phyloP scores from a whole-genome alignment of 2,329 filamentous ascomycete genomes.

The Cytospora leucostoma region DNA sequence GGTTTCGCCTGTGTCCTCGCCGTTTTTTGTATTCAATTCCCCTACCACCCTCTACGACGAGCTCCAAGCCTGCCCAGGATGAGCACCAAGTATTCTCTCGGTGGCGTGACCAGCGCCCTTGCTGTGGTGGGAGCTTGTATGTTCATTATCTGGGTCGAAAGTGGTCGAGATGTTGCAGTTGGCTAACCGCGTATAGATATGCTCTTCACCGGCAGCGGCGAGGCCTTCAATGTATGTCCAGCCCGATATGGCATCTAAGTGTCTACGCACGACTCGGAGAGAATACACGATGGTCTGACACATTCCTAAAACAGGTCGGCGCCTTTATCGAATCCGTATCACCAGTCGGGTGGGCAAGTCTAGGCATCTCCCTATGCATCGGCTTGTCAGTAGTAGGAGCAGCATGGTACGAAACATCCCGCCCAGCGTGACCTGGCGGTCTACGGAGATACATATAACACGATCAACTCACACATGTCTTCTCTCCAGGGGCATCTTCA shows the following conservation, averaged over 20 bases:
- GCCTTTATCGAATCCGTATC: slow-evolving; percentile 92
- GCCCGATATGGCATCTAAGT: not conserved
- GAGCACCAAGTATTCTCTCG: slow-evolving; percentile 72
- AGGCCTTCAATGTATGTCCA: slow-evolving; percentile 82
- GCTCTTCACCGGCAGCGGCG: slow-evolving; percentile 96
- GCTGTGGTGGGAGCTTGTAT: slow-evolving; percentile 77
- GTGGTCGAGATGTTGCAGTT: slow-evolving; percentile 20
- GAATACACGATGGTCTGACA: slow-evolving; percentile 14
- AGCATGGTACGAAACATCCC: slow-evolving; percentile 71
- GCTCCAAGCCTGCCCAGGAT: slow-evolving; percentile 49
- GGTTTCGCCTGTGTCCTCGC: slow-evolving; percentile 8
- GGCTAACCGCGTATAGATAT: slow-evolving; percentile 66
- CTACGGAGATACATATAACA: not conserved
- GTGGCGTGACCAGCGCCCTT: slow-evolving; percentile 68
- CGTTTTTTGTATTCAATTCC: not conserved
- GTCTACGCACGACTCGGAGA: not conserved
- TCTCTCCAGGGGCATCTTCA: slow-evolving; percentile 85
- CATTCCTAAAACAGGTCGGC: slow-evolving; percentile 65
- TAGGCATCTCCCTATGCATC: slow-evolving; percentile 93
- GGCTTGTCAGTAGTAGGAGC: slow-evolving; percentile 94
- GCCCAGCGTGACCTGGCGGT: not conserved
- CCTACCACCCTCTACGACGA: slow-evolving; percentile 2
- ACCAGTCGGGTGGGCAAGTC: slow-evolving; percentile 87
- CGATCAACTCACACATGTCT: slow-evolving; percentile 4
- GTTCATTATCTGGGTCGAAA: slow-evolving; percentile 38